Evolutionary conservation across 177 flowering plant genomes (phyloP).

Genomic region (Vitis hybrid): DNA sequence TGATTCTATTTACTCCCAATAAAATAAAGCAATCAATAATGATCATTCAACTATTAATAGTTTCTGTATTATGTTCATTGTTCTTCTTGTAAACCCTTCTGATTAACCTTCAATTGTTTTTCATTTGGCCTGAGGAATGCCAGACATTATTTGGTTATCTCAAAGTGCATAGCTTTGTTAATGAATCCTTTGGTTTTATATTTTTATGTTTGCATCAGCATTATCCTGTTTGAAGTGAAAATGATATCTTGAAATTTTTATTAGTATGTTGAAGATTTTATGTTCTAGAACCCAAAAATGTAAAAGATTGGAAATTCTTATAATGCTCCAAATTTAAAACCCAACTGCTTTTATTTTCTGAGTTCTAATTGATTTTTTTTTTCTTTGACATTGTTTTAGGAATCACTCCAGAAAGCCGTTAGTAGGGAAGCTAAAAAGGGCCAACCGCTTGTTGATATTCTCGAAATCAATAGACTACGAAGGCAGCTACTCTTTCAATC

Average conservation of each 20-base stretch:
- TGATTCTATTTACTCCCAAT: neutral
- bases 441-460: constrained; percentile 72
- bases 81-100: neutral
- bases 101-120: neutral
- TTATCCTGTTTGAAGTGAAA: neutral
- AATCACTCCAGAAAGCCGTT: constrained; percentile 50
- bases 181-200: neutral
- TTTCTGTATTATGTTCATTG: too few relatives aligned
- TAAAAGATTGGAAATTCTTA: neutral
- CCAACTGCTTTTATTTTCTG: neutral
- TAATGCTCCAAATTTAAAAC: neutral
- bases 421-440: constrained; percentile 52
- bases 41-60: neutral
- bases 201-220: neutral
- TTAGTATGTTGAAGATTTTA: neutral
- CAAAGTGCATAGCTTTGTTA: neutral
- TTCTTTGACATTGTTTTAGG: constrained; percentile 39
- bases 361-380: constrained; percentile 12
- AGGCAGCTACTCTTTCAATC: constrained; percentile 83
- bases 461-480: constrained; percentile 75
- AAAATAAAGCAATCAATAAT: neutral
- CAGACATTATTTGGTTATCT: neutral
- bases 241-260: neutral
- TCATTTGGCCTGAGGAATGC: neutral
- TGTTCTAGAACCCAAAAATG: neutral